A percentile compares a stretch with the other conserved stretches of the same genome.
phyloP scores from a whole-genome alignment of 2,329 filamentous ascomycete species.

The Hymenoscyphus scutula region DNA sequence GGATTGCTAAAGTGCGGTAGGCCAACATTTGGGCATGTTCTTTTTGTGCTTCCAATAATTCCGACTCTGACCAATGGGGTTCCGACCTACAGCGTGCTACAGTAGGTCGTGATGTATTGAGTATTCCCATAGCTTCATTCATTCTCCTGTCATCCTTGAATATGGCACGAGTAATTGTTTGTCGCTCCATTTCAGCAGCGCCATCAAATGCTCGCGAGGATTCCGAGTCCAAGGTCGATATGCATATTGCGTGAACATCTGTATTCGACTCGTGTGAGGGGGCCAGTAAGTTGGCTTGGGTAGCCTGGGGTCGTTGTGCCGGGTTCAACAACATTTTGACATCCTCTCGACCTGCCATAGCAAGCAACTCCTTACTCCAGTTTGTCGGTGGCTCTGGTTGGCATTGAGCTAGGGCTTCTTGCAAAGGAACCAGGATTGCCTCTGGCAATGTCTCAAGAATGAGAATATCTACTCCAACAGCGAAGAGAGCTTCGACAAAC shows the following conservation, averaged over 20 bases:
- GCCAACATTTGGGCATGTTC: constrained; percentile 84
- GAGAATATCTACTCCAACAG: constrained; percentile 62
- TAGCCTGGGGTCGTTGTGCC: constrained; percentile 37
- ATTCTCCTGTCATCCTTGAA: constrained; percentile 91
- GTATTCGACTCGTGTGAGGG: constrained; percentile 65
- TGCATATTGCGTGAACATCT: constrained; percentile 78
- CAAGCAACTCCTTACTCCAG: constrained; percentile 71
- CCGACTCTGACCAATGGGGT: constrained; percentile 77
- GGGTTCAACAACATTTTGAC: constrained; percentile 64
- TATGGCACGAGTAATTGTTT: constrained; percentile 78
- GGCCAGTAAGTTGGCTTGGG: constrained; percentile 34
- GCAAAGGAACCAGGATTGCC: constrained; percentile 73
- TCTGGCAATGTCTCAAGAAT: constrained; percentile 83
- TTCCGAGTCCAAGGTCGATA: constrained; percentile 56
- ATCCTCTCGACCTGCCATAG: constrained; percentile 78
- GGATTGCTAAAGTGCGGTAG: constrained; percentile 82
- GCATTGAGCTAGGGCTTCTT: constrained; percentile 80
- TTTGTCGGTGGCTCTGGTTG: constrained; percentile 76
- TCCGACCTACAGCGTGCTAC: constrained; percentile 74
- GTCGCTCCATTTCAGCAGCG: constrained; percentile 77
- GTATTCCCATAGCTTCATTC: constrained; percentile 76
- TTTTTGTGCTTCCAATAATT: constrained; percentile 89
- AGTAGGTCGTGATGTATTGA: constrained; percentile 82
- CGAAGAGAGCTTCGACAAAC: constrained; percentile 71
- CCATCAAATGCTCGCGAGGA: constrained; percentile 66